Evolutionary conservation across 352 stramenopile genomes (phyloP), one percentile per base, ranked within the genome.

Genomic region (Aphanomyces astaci): DNA sequence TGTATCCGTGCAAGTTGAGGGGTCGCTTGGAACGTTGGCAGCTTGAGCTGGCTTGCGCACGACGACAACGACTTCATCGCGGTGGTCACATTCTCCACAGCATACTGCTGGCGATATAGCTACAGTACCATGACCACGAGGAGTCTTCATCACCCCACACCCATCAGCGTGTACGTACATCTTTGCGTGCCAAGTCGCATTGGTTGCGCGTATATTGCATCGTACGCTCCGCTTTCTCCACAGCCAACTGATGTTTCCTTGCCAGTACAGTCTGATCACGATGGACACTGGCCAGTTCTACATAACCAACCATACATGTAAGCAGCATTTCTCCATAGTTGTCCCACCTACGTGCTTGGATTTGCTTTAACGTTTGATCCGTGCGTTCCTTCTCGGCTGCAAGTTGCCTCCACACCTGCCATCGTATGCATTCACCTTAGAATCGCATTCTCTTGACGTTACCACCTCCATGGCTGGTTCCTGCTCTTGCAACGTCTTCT

Each of bases 21-120:
- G 4, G 15, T n/a, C 11, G 17, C 5, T n/a, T 59, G 51, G 15
- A 32, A 4, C 19, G 45, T 53, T 2, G 25, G 27, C 10, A 59
- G 51, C 2, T 2, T 59, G 1, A 59, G 51, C 51, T 59, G 30
- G 51, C 51, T 59, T 5, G 51, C 51, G 30, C 51, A 40, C 5
- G 51, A 22, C 7, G 51, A 59, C 15, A 59, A 32, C 22, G 51
- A 1, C 33, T 59, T 59, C 51, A 59, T 59, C 30, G 51, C 51
- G 51, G 7, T 32, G 7, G 51, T 59, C 51, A 59, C 51, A 7
- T 59, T 30, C 30, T 59, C 19, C 11, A 39, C 15, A n/a, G 51
- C 51, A 39, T 39, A 59, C 33, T 59, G 51, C 33, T 59, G 51
- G 19, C 51, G 51, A 59, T 59, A 59, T 15, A 59, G 51, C 51